Evolutionary conservation across 139 green algal species (phyloP), one percentile per base, ranked within the genome.

Genomic region (Volvox africanus): DNA sequence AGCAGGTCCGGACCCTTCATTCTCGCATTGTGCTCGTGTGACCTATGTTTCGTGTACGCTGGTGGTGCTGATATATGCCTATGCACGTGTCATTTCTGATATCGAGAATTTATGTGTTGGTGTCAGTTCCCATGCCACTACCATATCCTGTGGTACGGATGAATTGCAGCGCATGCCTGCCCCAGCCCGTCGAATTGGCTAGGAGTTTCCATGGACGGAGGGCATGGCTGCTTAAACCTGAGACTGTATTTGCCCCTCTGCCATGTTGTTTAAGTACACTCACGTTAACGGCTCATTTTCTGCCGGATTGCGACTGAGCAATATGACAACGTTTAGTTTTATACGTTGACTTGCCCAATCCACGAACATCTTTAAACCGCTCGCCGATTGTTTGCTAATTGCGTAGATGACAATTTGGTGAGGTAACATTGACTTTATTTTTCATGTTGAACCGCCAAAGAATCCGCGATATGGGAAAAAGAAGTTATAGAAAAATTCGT

Each of bases 11-110:
- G 44, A 86, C 80, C 50, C 80, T 86, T 86, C 80, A 86, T 86
- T 86, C 78, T 84, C 80, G 80, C 80, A 86, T 86, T 86, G 80
- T 24, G 37, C 80, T 86, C 50, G 80, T 86, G 80, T 86, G 71
- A 2, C 26, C 80, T 36, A n/a, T 33, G 35, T 55, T 86, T n/a
- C 35, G 80, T 86, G 80, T 86, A 86, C 80, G 80, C 80, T 86
- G 80, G 80, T 86, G 80, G 80, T 86, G 80, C 50, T 86, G 44
- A 55, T 86, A 67, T n/a, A 73, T 71, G 28, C 50, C 19, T 73
- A 61, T 86, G 80, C 50, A 73, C 26, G 24, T 84, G 80, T 86
- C 44, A 55, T 73, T 67, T 84, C 22, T 44, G 36, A n/a, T 32
- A 32, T n/a, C 37, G 14, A 30, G 30, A 35, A 28, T 67, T 86